Evolutionary conservation across 2,329 filamentous ascomycete genomes (phyloP).

Genomic region (Colletotrichum sublineola): DNA sequence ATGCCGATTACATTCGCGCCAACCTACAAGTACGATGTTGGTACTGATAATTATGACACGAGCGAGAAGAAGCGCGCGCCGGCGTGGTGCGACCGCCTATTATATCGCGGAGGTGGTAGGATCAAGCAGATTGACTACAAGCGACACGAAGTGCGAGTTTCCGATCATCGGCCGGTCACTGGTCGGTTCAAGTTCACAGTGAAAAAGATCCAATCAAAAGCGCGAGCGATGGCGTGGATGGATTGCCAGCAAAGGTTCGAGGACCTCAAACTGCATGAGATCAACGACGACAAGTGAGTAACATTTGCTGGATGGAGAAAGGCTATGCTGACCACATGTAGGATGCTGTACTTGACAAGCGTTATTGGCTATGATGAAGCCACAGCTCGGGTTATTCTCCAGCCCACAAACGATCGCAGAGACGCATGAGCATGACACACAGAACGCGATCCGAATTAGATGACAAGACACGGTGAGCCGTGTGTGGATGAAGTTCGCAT

Average conservation of each 20-base stretch:
- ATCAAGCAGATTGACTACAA: constrained; percentile 91
- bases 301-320: neutral
- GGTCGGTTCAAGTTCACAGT: constrained; percentile 85
- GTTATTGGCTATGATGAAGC: constrained; percentile 43
- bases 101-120: constrained; percentile 86
- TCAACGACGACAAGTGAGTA: constrained; percentile 82
- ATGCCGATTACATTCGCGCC: constrained; percentile 91
- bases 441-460: constrained; percentile 13
- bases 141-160: constrained; percentile 89
- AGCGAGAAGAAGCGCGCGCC: constrained; percentile 95
- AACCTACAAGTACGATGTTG: constrained; percentile 99
- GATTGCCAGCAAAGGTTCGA: constrained; percentile 82
- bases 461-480: constrained; percentile 12
- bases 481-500: constrained; percentile 3
- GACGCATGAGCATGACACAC: constrained; percentile 10
- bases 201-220: constrained; percentile 81
- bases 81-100: constrained; percentile 94
- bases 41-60: constrained; percentile 92
- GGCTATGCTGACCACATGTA: constrained; percentile 13
- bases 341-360: constrained; percentile 41
- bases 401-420: constrained; percentile 33
- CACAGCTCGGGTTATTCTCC: constrained; percentile 39
- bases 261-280: constrained; percentile 76
- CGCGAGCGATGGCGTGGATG: constrained; percentile 76
- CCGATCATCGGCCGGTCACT: constrained; percentile 93